Evolutionary conservation across 768 basidiomycete species (phyloP).

Genomic region (Termitomyces sp.): DNA sequence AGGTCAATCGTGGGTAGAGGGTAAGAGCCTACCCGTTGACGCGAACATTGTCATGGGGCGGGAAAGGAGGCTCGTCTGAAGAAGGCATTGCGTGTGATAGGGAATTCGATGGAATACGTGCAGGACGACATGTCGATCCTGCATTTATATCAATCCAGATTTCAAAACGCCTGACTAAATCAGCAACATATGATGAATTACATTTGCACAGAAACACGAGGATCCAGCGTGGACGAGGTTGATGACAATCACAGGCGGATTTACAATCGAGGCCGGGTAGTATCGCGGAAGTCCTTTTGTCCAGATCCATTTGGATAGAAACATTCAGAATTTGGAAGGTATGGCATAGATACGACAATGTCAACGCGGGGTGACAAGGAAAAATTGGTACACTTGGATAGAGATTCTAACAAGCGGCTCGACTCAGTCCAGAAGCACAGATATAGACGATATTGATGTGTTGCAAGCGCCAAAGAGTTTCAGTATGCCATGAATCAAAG

Average conservation of each 20-base stretch:
- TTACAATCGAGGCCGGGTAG: background rate
- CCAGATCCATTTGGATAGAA: background rate
- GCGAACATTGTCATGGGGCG: slow-evolving; percentile 5
- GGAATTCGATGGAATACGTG: background rate
- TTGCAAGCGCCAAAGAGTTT: background rate
- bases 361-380: background rate
- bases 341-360: background rate
- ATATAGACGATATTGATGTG: background rate
- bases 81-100: slow-evolving; percentile 1
- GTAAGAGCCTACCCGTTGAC: background rate
- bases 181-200: background rate
- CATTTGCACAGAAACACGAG: background rate
- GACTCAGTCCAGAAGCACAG: background rate
- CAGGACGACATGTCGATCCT: background rate
- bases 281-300: background rate
- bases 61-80: slow-evolving; percentile 4
- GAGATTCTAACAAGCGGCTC: background rate
- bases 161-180: background rate
- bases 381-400: background rate
- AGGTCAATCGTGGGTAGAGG: background rate
- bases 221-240: background rate
- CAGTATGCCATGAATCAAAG: background rate
- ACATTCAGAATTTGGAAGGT: background rate
- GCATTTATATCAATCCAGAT: background rate
- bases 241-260: background rate